These are phyloP conservation scores for Chlamydomonas sphaeroides DNA, from an alignment of 139 green algal genomes.

Conservation along the genomic window DNA sequence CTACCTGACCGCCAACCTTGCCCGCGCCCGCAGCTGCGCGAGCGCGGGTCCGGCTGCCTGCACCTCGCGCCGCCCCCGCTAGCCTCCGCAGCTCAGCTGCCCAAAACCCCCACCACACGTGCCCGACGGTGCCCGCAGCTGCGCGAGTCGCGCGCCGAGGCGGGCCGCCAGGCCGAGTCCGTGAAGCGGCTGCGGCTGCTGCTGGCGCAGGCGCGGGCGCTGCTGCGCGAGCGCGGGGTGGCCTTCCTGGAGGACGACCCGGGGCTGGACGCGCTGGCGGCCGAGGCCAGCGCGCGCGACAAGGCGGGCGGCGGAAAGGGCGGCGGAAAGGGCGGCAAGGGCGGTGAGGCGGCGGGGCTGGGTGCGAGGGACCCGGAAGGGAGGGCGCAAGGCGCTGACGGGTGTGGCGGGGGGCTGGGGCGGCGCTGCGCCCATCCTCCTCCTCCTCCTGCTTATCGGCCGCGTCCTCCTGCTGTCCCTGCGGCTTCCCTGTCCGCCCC, in stretches of 20 bases:
- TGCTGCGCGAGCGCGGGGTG: constrained; percentile 32
- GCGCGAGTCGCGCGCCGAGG: constrained; percentile 18
- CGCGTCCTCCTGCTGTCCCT: too few species aligned
- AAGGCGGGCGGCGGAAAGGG: neutral
- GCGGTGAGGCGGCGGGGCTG: neutral
- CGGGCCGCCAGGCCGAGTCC: neutral
- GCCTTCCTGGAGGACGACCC: constrained; percentile 42
- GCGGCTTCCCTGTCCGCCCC: too few species aligned
- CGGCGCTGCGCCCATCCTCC: too few species aligned
- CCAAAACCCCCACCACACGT: neutral
- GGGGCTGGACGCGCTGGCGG: constrained; percentile 11
- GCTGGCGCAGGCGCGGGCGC: constrained; percentile 15
- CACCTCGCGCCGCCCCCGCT: neutral
- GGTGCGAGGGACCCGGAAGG: neutral
- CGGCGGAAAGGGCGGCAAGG: constrained; percentile 2
- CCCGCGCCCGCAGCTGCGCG: too few species aligned
- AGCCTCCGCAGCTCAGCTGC: neutral
- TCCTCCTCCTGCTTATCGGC: too few species aligned
- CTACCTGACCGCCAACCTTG: too few species aligned
- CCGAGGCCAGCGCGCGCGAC: too few species aligned
- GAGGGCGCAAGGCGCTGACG: too few species aligned
- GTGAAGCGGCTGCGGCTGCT: constrained; percentile 40
- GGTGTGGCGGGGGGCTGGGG: too few species aligned
- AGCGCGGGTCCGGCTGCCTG: too few species aligned
- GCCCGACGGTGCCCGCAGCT: too few species aligned